phyloP scores from a whole-genome alignment of 2,329 filamentous ascomycete genomes.

The Cryphonectria radicalis region DNA sequence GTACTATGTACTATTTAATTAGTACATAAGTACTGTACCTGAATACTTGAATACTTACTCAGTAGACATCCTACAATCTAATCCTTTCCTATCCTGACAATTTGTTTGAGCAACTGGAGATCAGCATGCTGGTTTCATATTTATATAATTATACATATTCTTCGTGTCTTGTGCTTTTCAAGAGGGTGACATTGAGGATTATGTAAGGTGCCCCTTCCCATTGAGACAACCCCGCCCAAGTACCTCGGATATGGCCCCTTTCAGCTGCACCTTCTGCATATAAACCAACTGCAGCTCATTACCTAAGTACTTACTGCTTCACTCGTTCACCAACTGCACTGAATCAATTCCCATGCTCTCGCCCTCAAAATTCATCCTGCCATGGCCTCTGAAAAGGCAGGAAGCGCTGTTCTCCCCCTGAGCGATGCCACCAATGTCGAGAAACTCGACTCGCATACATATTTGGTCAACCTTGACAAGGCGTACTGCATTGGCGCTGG shows the following conservation, averaged over 20 bases:
- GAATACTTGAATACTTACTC: not conserved
- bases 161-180: not conserved
- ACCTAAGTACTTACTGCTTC: not conserved
- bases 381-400: not conserved
- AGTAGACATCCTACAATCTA: not conserved
- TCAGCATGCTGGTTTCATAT: not conserved
- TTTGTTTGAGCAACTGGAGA: not conserved
- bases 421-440: not conserved
- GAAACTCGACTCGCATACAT: conserved; percentile 1
- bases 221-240: not conserved
- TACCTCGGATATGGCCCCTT: not conserved
- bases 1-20: not conserved
- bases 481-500: not conserved
- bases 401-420: not conserved
- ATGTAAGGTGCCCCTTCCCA: not conserved
- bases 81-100: not conserved
- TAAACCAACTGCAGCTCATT: not conserved
- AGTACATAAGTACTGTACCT: not conserved
- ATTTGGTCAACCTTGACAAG: not conserved
- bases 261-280: not conserved
- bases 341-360: not conserved
- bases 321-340: not conserved
- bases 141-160: not conserved
- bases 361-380: not conserved
- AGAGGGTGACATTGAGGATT: not conserved